phyloP scores from a whole-genome alignment of 2,329 filamentous ascomycete genomes.

The Stromatinia cepivora region DNA sequence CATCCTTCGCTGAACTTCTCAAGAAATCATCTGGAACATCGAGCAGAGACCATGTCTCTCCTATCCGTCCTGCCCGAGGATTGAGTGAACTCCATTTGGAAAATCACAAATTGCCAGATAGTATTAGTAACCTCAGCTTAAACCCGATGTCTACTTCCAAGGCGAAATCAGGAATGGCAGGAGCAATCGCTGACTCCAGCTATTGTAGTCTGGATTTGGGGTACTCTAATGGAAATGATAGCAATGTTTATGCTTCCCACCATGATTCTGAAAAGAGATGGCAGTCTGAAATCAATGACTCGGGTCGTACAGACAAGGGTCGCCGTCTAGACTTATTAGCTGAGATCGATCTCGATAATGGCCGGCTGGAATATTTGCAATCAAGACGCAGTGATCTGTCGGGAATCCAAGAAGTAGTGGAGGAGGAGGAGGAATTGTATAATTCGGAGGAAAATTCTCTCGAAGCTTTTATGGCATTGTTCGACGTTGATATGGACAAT shows the following conservation, averaged over 20 bases:
- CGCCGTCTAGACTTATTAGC: background rate
- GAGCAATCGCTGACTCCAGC: background rate
- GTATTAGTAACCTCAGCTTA: background rate
- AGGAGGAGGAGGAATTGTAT: background rate
- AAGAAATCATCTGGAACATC: background rate
- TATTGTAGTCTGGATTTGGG: background rate
- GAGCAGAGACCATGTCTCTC: background rate
- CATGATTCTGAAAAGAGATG: background rate
- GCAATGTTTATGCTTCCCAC: background rate
- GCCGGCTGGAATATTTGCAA: background rate
- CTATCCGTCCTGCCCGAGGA: background rate
- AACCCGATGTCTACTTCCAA: background rate
- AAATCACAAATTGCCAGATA: background rate
- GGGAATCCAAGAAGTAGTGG: background rate
- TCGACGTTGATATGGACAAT: too few species aligned
- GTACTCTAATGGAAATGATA: background rate
- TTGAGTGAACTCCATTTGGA: background rate
- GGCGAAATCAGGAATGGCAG: background rate
- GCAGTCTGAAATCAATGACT: background rate
- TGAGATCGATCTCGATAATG: background rate
- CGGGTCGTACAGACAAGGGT: too few species aligned
- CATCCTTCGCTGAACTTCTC: background rate
- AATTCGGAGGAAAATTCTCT: background rate
- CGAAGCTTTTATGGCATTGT: slow-evolving; percentile 2
- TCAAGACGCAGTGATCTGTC: background rate